Percentiles rank a stretch among this genome's conserved stretches.
Conservation (phyloP, 2,329 filamentous ascomycete genomes). For the Uncinocarpus reesii region DNA sequence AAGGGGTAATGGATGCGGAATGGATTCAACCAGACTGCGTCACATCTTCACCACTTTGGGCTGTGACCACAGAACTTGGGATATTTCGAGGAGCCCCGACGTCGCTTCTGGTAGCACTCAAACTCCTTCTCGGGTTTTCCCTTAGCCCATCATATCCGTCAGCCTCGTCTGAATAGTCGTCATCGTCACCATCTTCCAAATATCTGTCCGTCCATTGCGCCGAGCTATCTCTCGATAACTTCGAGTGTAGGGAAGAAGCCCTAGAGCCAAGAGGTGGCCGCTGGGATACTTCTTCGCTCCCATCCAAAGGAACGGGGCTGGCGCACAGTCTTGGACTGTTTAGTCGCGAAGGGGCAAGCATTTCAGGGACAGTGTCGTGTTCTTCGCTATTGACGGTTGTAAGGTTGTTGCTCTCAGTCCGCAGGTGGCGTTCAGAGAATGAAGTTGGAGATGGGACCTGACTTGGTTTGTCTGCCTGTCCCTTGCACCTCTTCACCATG, state of each 20-base stretch:
- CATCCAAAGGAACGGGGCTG: not conserved
- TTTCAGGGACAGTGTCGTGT: slow-evolving; percentile 9
- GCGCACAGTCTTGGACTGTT: slow-evolving; percentile 3
- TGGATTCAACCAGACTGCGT: too few relatives aligned
- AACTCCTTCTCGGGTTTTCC: not conserved
- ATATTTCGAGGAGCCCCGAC: not conserved
- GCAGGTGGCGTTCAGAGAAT: not conserved
- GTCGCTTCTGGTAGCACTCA: not conserved
- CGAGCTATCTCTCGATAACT: slow-evolving; percentile 14
- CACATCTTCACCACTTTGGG: not conserved
- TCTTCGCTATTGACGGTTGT: slow-evolving; percentile 2
- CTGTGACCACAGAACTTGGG: not conserved
- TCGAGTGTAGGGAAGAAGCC: slow-evolving; percentile 14
- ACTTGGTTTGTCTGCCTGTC: slow-evolving; percentile 32
- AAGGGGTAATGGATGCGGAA: too few relatives aligned
- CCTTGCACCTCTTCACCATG: slow-evolving; percentile 57
- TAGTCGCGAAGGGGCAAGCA: not conserved
- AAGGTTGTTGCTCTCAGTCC: not conserved
- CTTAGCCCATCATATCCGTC: slow-evolving; percentile 2
- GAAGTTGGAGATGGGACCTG: not conserved
- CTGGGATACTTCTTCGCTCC: not conserved
- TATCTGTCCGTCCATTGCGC: slow-evolving; percentile 18
- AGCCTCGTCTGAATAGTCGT: slow-evolving; percentile 13
- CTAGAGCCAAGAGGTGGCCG: slow-evolving; percentile 1
- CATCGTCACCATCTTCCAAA: slow-evolving; percentile 15